Conservation (phyloP, 441 rosid species). For the Jatropha podagrica region DNA sequence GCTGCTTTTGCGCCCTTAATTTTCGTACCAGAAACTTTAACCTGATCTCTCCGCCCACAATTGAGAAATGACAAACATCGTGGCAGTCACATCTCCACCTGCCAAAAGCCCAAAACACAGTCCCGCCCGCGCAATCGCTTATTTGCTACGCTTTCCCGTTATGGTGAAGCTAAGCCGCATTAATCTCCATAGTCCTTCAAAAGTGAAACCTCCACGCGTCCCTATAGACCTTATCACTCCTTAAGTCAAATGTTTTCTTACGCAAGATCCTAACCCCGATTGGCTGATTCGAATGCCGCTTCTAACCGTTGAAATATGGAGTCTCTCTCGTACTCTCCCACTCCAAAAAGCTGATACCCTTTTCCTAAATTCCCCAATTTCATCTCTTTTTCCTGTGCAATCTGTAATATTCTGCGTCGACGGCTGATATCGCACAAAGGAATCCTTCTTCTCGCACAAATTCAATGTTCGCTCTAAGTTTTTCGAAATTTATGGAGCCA, state of each 20-base stretch:
- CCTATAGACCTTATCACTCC: neutral
- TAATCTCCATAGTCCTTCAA: neutral
- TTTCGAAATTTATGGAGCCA: constrained; percentile 14
- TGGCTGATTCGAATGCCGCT: neutral
- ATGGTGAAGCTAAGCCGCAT: neutral
- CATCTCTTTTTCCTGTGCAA: neutral
- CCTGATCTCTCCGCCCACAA: too few species aligned
- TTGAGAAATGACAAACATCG: neutral
- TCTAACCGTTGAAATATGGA: neutral
- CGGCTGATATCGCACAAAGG: constrained; percentile 15
- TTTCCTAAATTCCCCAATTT: constrained; percentile 14
- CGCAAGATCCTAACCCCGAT: neutral
- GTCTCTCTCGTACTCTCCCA: neutral
- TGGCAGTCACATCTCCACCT: neutral
- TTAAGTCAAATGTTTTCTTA: neutral
- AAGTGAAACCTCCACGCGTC: neutral
- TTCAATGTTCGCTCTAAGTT: constrained; percentile 6
- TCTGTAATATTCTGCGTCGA: constrained; percentile 16
- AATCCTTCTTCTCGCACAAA: constrained; percentile 2
- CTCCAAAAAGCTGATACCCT: constrained; percentile 22
- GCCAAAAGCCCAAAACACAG: neutral
- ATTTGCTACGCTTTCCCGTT: neutral
- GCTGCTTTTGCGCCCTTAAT: neutral
- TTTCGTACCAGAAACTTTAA: too few species aligned
- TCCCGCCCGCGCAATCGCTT: constrained; percentile 18